Base-by-base conservation (phyloP, 2,329 filamentous ascomycete genomes). In the Fusarium torreyae region DNA sequence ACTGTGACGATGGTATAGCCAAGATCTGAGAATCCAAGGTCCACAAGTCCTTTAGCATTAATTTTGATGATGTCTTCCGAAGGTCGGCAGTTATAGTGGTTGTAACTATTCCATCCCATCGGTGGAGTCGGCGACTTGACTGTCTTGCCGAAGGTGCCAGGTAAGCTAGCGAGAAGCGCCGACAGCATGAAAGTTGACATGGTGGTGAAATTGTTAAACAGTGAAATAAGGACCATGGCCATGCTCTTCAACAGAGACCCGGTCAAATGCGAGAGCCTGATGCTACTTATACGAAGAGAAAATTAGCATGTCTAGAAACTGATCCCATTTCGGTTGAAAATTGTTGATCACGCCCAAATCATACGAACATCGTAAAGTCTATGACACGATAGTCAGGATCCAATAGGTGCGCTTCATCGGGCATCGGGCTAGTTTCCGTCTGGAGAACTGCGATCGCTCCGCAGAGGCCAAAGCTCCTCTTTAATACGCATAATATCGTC, bases 51-150 rank as follows among this genome's bases (percentile, higher is more conserved):
- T 42, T 86, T 77, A 1, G 86, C 85, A 58, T 87, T 89, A 4
- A 79, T 76, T 39, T 74, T 74, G 44, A 75, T 74, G 17, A 75
- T 68, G 0, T 61, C 54, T 22, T 75, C 73, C 0, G 63, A 59
- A 0, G 68, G 68, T 5, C 45, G 54, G 34, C 73, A 75, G 17
- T 57, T 61, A 15, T 75, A 75, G 42, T 83, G 81, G 55, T 90
- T 90, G 68, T 89, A 89, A 3, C 83, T 85, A 63, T 89, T 89
- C 87, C 87, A 89, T 14, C 86, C 81, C 82, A 84, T 83, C 1
- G 81, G 80, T 3, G 83, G 82, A 1, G 80, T 80, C 7, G 74
- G 67, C 2, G 77, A 76, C 26, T 63, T 74, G 1, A 60, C 64
- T 0, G 54, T 71, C 18, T 63, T 59, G 14, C 58, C 67, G 24